Percentiles rank a stretch among this genome's conserved stretches.
These are phyloP conservation scores for Podospora fimiseda DNA, from an alignment of 495 filamentous ascomycete species.

Conservation along the genomic window DNA sequence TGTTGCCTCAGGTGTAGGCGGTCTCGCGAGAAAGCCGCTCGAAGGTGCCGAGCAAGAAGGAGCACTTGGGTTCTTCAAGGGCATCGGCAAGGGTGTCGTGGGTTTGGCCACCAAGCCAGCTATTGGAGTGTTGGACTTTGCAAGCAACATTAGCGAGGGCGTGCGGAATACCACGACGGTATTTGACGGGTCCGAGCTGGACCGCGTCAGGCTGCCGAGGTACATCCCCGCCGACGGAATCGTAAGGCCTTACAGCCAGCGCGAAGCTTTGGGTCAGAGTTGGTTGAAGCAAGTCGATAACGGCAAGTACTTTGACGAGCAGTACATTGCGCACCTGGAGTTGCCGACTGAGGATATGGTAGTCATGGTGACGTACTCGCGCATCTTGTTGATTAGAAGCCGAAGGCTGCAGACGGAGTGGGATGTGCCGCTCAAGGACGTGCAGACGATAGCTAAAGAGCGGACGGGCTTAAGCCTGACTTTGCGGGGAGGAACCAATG, in stretches of 20 bases:
- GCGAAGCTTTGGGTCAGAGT: conserved; percentile 93
- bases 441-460: conserved; percentile 96
- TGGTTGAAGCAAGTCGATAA: conserved; percentile 98
- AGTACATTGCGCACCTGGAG: conserved; percentile 94
- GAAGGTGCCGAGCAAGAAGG: conserved; percentile 97
- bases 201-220: conserved; percentile 84
- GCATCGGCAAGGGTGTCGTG: conserved; percentile 89
- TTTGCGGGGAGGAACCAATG: conserved; percentile 82
- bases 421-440: conserved; percentile 91
- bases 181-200: conserved; percentile 88
- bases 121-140: conserved; percentile 93
- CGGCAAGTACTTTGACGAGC: conserved; percentile 93
- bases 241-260: conserved; percentile 90
- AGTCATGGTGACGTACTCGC: conserved; percentile 87
- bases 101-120: conserved; percentile 93
- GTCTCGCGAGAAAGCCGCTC: conserved; percentile 84
- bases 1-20: conserved; percentile 87
- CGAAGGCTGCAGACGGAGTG: conserved; percentile 82
- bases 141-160: conserved; percentile 91
- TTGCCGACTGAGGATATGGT: conserved; percentile 85
- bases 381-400: conserved; percentile 84
- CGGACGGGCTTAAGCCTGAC: conserved; percentile 85
- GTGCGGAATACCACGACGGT: conserved; percentile 98
- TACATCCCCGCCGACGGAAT: conserved; percentile 90
- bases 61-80: conserved; percentile 89